Evolutionary conservation across 192 early-diverging fungal genomes (phyloP), one percentile per base, ranked within the genome.

Genomic region (Physocladia obscura): DNA sequence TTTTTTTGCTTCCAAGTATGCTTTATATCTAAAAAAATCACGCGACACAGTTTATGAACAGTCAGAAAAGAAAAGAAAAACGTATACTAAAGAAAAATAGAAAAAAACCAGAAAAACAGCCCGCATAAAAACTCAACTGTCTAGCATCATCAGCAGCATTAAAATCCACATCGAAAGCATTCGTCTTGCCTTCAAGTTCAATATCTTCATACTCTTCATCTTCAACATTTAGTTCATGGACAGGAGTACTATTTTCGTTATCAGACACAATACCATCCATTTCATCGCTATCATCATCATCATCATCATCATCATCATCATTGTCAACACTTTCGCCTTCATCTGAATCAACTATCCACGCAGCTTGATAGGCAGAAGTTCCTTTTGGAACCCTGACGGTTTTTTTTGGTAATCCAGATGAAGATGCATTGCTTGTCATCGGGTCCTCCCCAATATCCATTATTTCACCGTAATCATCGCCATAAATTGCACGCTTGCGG

Each of bases 341-440:
- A 31, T 85, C 87, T 8, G 88, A 87, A 69, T 97, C 95, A 13
- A 93, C 71, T 72, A 98, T 96, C 97, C 97, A 98, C 1, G 94
- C 92, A 21, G 97, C 97, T 81, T 98, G 97, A 81, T 98, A 98
- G 36, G 90, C 76, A 11, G 97, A 98, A 22, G 92, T 97, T 32
- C 97, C 97, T 77, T 94, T 94, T 8, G 96, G 96, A 17, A 96
- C 94, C 48, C 89, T 88, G 40, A 57, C 55, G 2, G 62, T 76
- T 34, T 60, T 63, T 58, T 56, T 67, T 37, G 65, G 44, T 37
- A 21, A 27, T 51, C 17, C 49, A 15, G 2, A 19, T n/a, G 11
- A 29, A 21, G 32, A 39, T 6, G 26, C 26, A 2, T 11, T 44
- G 27, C 19, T 60, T 34, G 61, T 67, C 60, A 69, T 29, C 22